Evolutionary conservation across 768 basidiomycete species (phyloP), one percentile per base, ranked within the genome.

Genomic region (Gloeostereum incarnatum): DNA sequence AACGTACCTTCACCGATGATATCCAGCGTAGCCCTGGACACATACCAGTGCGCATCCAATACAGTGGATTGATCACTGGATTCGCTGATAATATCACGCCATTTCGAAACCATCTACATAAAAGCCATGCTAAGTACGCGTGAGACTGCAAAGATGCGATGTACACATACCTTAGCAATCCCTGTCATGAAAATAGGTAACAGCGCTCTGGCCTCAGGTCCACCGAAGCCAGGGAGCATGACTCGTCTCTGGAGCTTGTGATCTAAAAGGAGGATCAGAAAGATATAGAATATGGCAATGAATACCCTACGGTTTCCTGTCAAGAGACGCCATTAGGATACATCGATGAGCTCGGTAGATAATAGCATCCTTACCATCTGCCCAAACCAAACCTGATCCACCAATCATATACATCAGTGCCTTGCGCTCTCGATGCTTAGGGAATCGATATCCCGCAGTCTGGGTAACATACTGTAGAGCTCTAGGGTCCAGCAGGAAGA

Each of bases 1-100:
- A 9, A 18, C 49, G 21, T 38, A 64, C 64, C 56, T 48, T 61
- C 55, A 0, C 63, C 63, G 17, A 63, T 61, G 14, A 56, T 59
- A 38, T 65, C 63, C 21, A 65, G 46, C 1, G 63, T 63, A 0
- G 59, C 57, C 3, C 58, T 49, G 10, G 54, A 52, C 4, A 62
- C 43, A 51, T 55, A 55, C 11, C 44, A 32, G 13, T 51, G 48
- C 1, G 61, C 42, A 23, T 61, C 49, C 16, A 62, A 32, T 14
- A 52, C 46, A 7, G 36, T 29, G 8, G 43, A 45, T 11, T 39
- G 36, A 2, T 46, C 37, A n/a, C n/a, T n/a, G n/a, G 40, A 38
- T 9, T 35, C 38, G 14, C 39, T 34, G 7, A 60, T 39, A 18
- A 50, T 40, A 22, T 59, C 57, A 21, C 51, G 55, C 58, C 56